Conservation (phyloP, 306 rosid genomes). For the Sophora flavescens region DNA sequence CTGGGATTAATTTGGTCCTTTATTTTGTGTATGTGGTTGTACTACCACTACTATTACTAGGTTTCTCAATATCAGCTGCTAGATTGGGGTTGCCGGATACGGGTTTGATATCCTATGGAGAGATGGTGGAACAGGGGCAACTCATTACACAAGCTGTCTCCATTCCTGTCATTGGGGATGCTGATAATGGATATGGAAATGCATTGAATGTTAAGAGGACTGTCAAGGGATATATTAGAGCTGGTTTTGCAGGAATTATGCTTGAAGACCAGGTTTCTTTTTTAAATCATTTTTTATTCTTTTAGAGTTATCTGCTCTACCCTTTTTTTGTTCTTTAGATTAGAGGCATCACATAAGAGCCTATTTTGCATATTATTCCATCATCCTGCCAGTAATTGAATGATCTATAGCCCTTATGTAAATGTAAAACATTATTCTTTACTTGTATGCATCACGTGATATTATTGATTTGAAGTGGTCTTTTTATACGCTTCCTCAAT, state of each 20-base stretch:
- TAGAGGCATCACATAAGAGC: not conserved
- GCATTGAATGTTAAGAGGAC: conserved; percentile 93
- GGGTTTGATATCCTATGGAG: conserved; percentile 86
- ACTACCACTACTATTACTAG: conserved; percentile 42
- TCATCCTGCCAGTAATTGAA: not conserved
- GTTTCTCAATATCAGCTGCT: conserved; percentile 85
- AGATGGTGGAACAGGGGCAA: conserved; percentile 82
- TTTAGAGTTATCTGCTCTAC: not conserved
- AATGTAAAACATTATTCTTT: not conserved
- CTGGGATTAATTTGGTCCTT: too few relatives aligned
- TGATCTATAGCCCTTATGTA: not conserved
- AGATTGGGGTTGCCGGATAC: conserved; percentile 87
- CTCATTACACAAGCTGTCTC: conserved; percentile 76
- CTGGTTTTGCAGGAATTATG: conserved; percentile 87
- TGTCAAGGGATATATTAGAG: conserved; percentile 75
- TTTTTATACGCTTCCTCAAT: not conserved
- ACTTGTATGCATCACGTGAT: not conserved
- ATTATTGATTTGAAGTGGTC: not conserved
- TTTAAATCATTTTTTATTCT: not conserved
- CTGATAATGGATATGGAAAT: conserved; percentile 92
- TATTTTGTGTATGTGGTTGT: not conserved
- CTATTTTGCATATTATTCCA: not conserved
- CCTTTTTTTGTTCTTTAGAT: not conserved
- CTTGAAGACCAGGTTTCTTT: conserved; percentile 86
- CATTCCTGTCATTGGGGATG: conserved; percentile 90